These are phyloP conservation scores for Rhodotorula sp. DNA, from an alignment of 1,284 basidiomycete species.

Conservation along the genomic window DNA sequence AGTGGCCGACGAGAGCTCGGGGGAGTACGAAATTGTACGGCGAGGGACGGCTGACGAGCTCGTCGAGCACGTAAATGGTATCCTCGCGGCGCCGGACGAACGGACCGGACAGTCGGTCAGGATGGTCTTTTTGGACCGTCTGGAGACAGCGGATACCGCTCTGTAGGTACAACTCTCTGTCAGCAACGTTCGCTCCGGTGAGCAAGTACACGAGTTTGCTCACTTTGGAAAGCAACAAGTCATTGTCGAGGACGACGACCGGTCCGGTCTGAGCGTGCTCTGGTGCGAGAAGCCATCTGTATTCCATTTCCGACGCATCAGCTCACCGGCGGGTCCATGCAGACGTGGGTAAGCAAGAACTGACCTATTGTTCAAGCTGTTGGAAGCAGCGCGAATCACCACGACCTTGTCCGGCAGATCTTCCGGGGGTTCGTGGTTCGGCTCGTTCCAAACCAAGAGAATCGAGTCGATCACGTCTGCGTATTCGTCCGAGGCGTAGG, in stretches of 20 bases:
- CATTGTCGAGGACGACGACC: slow-evolving; percentile 9
- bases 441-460: slow-evolving; percentile 17
- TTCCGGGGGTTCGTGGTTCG: background rate
- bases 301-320: background rate
- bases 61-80: slow-evolving; percentile 4
- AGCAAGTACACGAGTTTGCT: background rate
- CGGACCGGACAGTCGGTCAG: slow-evolving; percentile 7
- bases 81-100: slow-evolving; percentile 4
- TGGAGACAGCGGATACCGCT: slow-evolving; percentile 2
- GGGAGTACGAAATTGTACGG: slow-evolving; percentile 6
- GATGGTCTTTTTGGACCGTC: background rate
- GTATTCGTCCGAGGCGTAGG: slow-evolving; percentile 1
- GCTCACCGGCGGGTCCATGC: background rate
- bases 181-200: background rate
- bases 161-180: background rate
- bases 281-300: background rate
- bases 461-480: background rate
- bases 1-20: background rate
- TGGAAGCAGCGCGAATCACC: background rate
- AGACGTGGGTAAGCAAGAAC: background rate
- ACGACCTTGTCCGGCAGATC: slow-evolving; percentile 2
- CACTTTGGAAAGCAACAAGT: slow-evolving; percentile 2
- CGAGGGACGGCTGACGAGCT: background rate
- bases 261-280: background rate
- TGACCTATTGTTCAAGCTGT: slow-evolving; percentile 19